These are phyloP conservation scores for Zychaea mexicana DNA, from an alignment of 371 early-diverging fungal genomes.

Conservation along the genomic window DNA sequence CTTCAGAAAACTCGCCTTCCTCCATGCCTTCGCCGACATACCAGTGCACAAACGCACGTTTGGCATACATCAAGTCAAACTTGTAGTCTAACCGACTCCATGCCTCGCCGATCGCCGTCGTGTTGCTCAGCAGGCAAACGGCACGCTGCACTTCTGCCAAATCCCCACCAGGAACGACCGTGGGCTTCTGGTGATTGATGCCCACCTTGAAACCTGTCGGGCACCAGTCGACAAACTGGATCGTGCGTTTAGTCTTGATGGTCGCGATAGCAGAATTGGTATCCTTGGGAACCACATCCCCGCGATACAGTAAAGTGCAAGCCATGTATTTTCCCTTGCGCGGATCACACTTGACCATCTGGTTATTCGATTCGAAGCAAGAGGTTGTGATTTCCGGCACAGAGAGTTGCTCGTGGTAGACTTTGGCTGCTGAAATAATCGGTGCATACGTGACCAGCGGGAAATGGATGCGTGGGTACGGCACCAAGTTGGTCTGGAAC, in stretches of 20 bases:
- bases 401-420: conserved; percentile 86
- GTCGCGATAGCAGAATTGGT: conserved; percentile 85
- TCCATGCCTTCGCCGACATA: conserved; percentile 97
- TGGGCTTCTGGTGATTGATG: conserved; percentile 87
- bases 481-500: conserved; percentile 96
- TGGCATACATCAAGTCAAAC: conserved; percentile 95
- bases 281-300: conserved; percentile 85
- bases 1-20: conserved; percentile 87
- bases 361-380: conserved; percentile 92
- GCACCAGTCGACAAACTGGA: conserved; percentile 97
- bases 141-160: conserved; percentile 88
- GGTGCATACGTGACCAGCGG: conserved; percentile 94
- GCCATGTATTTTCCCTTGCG: conserved; percentile 95
- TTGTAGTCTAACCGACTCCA: conserved; percentile 93
- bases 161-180: conserved; percentile 85
- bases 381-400: conserved; percentile 88
- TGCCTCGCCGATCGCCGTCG: conserved; percentile 93
- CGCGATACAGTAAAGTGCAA: conserved; percentile 91
- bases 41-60: conserved; percentile 98
- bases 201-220: conserved; percentile 88
- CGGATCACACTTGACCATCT: conserved; percentile 96
- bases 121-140: conserved; percentile 92
- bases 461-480: conserved; percentile 95
- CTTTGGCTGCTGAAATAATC: conserved; percentile 87
- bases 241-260: conserved; percentile 87